Evolutionary conservation across 148 eudicot species (phyloP).

Genomic region (Agrostemma githago): DNA sequence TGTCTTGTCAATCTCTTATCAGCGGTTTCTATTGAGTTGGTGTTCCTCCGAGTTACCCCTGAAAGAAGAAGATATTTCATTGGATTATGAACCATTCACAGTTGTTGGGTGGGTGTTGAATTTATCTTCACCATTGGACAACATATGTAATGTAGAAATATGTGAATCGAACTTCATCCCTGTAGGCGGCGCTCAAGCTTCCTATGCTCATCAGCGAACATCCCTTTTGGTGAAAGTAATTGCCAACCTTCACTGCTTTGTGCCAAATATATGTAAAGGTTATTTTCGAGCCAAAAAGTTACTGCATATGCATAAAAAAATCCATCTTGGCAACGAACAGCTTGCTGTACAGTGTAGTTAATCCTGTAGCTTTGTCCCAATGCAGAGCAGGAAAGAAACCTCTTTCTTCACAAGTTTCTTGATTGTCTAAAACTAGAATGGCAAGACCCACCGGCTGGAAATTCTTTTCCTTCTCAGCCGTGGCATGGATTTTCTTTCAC

Average conservation of each 20-base stretch:
- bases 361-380: slow-evolving; percentile 14
- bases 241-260: slow-evolving; percentile 96
- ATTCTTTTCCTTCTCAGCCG: slow-evolving; percentile 30
- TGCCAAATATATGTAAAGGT: slow-evolving; percentile 91
- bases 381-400: slow-evolving; percentile 82
- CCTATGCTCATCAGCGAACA: slow-evolving; percentile 86
- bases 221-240: slow-evolving; percentile 87
- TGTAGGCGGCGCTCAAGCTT: slow-evolving; percentile 43
- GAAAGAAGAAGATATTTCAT: slow-evolving; percentile 66
- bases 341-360: slow-evolving; percentile 11
- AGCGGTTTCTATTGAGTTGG: slow-evolving; percentile 82
- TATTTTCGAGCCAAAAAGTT: slow-evolving; percentile 14
- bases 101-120: slow-evolving; percentile 60
- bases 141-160: slow-evolving; percentile 25
- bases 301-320: not conserved
- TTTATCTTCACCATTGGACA: slow-evolving; percentile 33
- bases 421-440: slow-evolving; percentile 50
- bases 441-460: slow-evolving; percentile 35
- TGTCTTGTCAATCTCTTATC: slow-evolving; percentile 61
- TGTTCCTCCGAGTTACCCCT: slow-evolving; percentile 76
- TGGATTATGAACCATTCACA: slow-evolving; percentile 69
- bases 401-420: slow-evolving; percentile 73
- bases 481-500: slow-evolving; percentile 30
- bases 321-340: slow-evolving; percentile 1
- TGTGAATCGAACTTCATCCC: slow-evolving; percentile 41